Evolutionary conservation across 495 filamentous ascomycete species (phyloP).

Genomic region (Pseudomonodictys pantanalensis): DNA sequence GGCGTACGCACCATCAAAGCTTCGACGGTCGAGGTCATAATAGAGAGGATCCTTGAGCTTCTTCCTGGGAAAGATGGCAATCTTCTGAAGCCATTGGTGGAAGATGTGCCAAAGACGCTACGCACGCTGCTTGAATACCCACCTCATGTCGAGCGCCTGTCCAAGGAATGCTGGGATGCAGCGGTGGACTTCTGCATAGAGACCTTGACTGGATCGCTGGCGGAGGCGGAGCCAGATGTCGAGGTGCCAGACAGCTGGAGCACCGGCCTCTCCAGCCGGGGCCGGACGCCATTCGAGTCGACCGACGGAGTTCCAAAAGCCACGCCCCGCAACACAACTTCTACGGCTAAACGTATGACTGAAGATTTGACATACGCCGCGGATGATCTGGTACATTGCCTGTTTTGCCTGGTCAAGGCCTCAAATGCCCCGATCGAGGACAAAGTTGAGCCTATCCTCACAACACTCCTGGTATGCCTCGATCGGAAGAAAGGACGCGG

Average conservation of each 20-base stretch:
- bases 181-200: conserved; percentile 66
- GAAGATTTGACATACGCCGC: conserved; percentile 22
- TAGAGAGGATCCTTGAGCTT: conserved; percentile 77
- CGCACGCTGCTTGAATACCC: conserved; percentile 64
- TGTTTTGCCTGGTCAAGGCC: conserved; percentile 61
- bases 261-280: conserved; percentile 15
- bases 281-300: conserved; percentile 18
- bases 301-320: conserved; percentile 4
- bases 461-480: conserved; percentile 60
- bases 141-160: conserved; percentile 75
- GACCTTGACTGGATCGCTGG: conserved; percentile 37
- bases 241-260: conserved; percentile 19
- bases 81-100: conserved; percentile 67
- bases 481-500: conserved; percentile 56
- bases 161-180: conserved; percentile 62
- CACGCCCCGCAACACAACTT: conserved; percentile 4
- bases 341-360: conserved; percentile 11
- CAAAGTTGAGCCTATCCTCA: conserved; percentile 56
- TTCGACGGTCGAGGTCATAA: conserved; percentile 72
- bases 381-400: conserved; percentile 63
- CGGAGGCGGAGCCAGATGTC: conserved; percentile 22
- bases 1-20: conserved; percentile 64
- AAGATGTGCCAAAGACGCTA: conserved; percentile 77
- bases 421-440: conserved; percentile 69
- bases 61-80: conserved; percentile 61